Conservation (phyloP, 345 rosid species). For the Leavenworthia alabamica region DNA sequence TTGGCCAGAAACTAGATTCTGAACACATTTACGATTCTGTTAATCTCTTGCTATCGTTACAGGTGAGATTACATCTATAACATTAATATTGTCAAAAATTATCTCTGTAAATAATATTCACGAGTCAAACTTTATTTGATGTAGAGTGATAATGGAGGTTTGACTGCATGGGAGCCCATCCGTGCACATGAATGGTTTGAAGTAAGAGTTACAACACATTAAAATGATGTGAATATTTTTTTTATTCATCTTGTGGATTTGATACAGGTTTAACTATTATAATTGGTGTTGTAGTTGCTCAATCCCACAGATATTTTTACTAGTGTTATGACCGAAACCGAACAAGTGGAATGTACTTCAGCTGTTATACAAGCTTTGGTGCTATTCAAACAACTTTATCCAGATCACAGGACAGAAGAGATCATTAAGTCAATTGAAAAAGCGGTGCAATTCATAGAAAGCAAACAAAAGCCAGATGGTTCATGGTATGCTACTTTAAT, state of each 20-base stretch:
- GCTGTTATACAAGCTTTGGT: constrained; percentile 41
- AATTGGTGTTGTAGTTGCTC: no score
- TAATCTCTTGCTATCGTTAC: constrained; percentile 42
- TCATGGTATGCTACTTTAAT: constrained; percentile 37
- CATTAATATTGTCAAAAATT: neutral
- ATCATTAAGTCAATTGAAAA: constrained; percentile 37
- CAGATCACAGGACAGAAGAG: constrained; percentile 36
- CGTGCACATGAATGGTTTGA: constrained; percentile 48
- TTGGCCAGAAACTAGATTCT: constrained; percentile 51
- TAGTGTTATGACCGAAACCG: constrained; percentile 37
- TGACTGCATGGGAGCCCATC: constrained; percentile 55
- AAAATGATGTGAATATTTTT: no score
- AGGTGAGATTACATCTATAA: no score
- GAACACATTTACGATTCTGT: constrained; percentile 59
- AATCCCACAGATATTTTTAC: constrained; percentile 46
- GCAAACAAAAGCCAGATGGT: constrained; percentile 42
- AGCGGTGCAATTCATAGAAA: constrained; percentile 33
- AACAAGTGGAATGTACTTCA: constrained; percentile 51
- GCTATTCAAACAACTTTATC: constrained; percentile 38
- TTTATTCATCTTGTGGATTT: no score
- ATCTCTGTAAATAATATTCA: no score
- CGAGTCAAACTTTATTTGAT: no score
- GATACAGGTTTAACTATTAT: no score
- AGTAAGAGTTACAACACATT: constrained; percentile 27
- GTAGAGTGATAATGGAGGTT: constrained; percentile 53